phyloP scores from a whole-genome alignment of 176 grass and related monocot genomes.

The Aegilops longissima region DNA sequence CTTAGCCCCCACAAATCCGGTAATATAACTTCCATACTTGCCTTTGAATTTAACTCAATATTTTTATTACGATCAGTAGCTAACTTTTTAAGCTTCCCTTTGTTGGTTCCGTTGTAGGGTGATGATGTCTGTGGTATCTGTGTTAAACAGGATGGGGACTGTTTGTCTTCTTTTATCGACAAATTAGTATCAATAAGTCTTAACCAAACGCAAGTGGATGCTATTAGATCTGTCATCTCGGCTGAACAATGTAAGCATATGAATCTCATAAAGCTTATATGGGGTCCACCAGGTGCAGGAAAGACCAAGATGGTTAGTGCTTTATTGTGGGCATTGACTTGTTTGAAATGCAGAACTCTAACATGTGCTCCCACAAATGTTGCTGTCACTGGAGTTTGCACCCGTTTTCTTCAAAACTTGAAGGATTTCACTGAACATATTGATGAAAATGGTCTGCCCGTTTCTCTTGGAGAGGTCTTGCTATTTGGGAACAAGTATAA shows the following conservation, averaged over 20 bases:
- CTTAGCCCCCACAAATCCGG: conserved; percentile 37
- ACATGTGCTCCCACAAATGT: conserved; percentile 82
- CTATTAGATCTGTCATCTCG: conserved; percentile 43
- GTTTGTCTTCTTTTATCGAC: conserved; percentile 22
- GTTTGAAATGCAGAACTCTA: conserved; percentile 60
- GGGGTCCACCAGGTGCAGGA: conserved; percentile 80
- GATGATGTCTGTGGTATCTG: conserved; percentile 8
- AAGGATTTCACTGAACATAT: conserved; percentile 26
- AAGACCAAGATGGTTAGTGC: conserved; percentile 65
- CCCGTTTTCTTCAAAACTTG: conserved; percentile 44
- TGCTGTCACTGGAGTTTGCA: conserved; percentile 57
- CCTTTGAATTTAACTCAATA: not conserved
- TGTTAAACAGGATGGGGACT: conserved; percentile 1
- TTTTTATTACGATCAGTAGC: not conserved
- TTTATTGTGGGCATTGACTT: conserved; percentile 49
- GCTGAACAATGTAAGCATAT: conserved; percentile 36
- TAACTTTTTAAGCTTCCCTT: not conserved
- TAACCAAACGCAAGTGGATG: conserved; percentile 60
- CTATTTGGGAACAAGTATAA: not conserved
- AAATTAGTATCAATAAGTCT: conserved; percentile 42
- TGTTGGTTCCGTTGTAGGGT: conserved; percentile 33
- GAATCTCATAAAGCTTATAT: conserved; percentile 58
- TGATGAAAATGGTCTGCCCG: conserved; percentile 6
- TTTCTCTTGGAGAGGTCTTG: conserved; percentile 55
- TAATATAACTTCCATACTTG: conserved; percentile 11